Evolutionary conservation across 2,329 filamentous ascomycete genomes (phyloP).

Genomic region (Stagonosporopsis cucurbitacearum): DNA sequence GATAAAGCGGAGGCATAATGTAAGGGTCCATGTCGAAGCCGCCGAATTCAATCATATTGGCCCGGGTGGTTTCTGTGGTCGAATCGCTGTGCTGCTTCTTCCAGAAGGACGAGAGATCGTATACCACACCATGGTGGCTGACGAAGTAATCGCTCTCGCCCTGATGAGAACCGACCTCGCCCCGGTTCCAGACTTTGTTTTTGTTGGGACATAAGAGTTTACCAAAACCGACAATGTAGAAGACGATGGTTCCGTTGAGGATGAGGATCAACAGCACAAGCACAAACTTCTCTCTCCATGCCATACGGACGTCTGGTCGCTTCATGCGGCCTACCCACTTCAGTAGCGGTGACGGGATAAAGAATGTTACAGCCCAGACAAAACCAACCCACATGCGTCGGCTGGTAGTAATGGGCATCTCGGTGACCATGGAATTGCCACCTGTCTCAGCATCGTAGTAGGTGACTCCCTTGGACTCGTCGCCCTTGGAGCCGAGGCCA

Average conservation of each 20-base stretch:
- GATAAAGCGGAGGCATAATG: constrained; percentile 77
- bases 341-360: constrained; percentile 87
- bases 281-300: constrained; percentile 94
- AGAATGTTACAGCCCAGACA: constrained; percentile 89
- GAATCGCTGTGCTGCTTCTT: constrained; percentile 82
- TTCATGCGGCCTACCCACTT: constrained; percentile 92
- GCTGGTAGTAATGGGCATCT: constrained; percentile 66
- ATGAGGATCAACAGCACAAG: constrained; percentile 81
- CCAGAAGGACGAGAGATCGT: constrained; percentile 91
- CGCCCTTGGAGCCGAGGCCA: constrained; percentile 85
- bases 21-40: constrained; percentile 84
- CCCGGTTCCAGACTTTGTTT: constrained; percentile 82
- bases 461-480: constrained; percentile 59
- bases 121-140: constrained; percentile 84
- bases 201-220: constrained; percentile 86
- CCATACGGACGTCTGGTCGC: constrained; percentile 93
- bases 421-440: constrained; percentile 76
- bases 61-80: constrained; percentile 63
- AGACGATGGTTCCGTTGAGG: constrained; percentile 81
- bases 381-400: constrained; percentile 81
- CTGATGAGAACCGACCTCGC: constrained; percentile 73
- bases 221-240: constrained; percentile 91
- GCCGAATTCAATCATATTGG: constrained; percentile 77
- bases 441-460: constrained; percentile 83
- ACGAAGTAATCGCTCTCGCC: constrained; percentile 84